A percentile compares a stretch with the other conserved stretches of the same genome.
Conservation (phyloP, 305 asterid species). For the Ajuga reptans region DNA sequence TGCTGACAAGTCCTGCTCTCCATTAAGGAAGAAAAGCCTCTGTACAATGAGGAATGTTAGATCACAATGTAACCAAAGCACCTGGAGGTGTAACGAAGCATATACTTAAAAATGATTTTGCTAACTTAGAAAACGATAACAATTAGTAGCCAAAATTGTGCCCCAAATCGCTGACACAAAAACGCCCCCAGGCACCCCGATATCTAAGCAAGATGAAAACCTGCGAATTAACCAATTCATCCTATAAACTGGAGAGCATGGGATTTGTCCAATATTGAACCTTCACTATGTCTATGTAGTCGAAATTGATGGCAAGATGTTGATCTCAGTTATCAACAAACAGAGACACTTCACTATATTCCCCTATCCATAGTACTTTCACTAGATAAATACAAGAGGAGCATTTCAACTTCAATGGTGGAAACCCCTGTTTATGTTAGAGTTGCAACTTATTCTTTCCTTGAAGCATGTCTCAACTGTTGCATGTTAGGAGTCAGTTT, state of each 20-base stretch:
- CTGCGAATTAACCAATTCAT: neutral
- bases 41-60: slow-evolving; percentile 31
- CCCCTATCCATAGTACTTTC: neutral
- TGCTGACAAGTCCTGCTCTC: slow-evolving; percentile 83
- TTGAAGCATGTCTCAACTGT: neutral
- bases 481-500: neutral
- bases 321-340: neutral
- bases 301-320: neutral
- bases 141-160: neutral
- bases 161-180: neutral
- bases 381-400: neutral
- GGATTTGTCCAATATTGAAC: neutral
- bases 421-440: neutral
- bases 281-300: neutral
- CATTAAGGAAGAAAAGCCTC: slow-evolving; percentile 96
- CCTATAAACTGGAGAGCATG: neutral
- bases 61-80: slow-evolving; percentile 19
- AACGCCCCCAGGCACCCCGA: neutral
- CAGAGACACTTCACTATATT: neutral
- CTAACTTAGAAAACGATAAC: neutral
- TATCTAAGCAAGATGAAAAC: neutral
- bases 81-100: slow-evolving; percentile 2
- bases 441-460: neutral
- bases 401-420: neutral
- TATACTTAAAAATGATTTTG: neutral